Evolutionary conservation across 1,139 yeast species (phyloP), one percentile per base, ranked within the genome.

Genomic region (Yamadazyma jaroonii): DNA sequence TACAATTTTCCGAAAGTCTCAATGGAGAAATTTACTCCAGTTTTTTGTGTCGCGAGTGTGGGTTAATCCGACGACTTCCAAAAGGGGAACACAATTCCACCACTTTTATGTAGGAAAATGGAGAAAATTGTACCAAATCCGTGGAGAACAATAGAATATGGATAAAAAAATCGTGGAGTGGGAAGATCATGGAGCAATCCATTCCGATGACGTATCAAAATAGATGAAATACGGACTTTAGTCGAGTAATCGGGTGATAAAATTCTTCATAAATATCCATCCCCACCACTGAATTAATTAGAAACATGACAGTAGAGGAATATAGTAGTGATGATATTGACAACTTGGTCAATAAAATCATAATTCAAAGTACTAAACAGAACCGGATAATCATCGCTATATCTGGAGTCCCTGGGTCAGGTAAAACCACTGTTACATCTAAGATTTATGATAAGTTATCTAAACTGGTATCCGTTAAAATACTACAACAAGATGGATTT

Each of bases 401-500:
- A 20, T 38, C 38, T 3, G 41, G 41, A 3, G 22, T 38, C 2
- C 41, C 41, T 8, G 41, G 41, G 1, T 31, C 35, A 2, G 41
- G 41, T 12, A 38, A 38, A 28, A 25, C 33, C 3, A 38, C 41
- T 9, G 29, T 38, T 1, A 36, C 41, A 9, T 17, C 27, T 8
- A 24, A 21, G 11, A 30, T 38, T 15, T 26, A 21, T 11, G 25
- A 6, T 1, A 13, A 21, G 24, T 11, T 38, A 9, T 12, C 9
- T 43, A 6, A 44, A 55, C 21, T 20, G 9, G 12, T 35, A 12
- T 56, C 59, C 8, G 78, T 70, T 24, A 32, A 34, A 6, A 22
- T 37, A 9, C 29, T 37, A 23, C 66, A 74, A n/a, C 74, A 68
- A 82, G 97, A 90, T 61, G 97, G 97, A 9, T 38, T 23, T 25